These are phyloP conservation scores for Digitaria exilis DNA, from an alignment of 202 grass and related monocot species.

Conservation along the genomic window DNA sequence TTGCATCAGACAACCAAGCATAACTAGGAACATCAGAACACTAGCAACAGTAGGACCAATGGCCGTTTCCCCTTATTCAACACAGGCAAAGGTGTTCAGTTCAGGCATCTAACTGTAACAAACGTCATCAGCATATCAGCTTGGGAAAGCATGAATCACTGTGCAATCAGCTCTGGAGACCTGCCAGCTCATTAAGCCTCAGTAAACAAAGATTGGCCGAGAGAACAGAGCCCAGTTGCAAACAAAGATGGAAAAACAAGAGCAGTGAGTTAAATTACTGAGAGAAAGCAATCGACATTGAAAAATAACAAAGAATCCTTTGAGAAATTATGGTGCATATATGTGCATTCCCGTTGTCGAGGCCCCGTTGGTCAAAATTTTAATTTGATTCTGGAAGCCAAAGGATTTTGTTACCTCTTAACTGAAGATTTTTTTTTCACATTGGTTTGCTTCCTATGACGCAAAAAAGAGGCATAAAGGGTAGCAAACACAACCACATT, in stretches of 20 bases:
- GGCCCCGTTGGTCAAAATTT: not conserved
- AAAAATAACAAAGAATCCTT: not conserved
- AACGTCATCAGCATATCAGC: conserved; percentile 17
- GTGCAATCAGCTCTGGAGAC: conserved; percentile 24
- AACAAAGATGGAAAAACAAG: conserved; percentile 25
- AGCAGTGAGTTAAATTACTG: conserved; percentile 24
- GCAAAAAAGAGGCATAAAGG: not conserved
- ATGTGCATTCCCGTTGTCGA: not conserved
- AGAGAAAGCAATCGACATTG: not conserved
- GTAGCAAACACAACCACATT: not conserved
- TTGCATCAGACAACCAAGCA: conserved; percentile 34
- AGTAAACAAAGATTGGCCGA: conserved; percentile 11
- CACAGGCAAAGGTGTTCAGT: not conserved
- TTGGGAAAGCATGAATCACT: conserved; percentile 21
- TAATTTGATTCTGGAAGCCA: not conserved
- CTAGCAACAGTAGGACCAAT: conserved; percentile 26
- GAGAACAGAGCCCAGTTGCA: conserved; percentile 25
- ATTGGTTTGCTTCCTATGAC: not conserved
- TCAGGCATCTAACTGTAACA: conserved; percentile 28
- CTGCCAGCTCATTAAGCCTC: conserved; percentile 35
- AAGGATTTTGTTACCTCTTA: not conserved
- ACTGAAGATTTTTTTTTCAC: not conserved
- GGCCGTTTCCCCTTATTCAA: not conserved
- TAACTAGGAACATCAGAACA: conserved; percentile 29
- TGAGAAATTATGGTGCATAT: not conserved